Base-by-base conservation (phyloP, 306 rosid genomes). In the Cucurbita pepo region DNA sequence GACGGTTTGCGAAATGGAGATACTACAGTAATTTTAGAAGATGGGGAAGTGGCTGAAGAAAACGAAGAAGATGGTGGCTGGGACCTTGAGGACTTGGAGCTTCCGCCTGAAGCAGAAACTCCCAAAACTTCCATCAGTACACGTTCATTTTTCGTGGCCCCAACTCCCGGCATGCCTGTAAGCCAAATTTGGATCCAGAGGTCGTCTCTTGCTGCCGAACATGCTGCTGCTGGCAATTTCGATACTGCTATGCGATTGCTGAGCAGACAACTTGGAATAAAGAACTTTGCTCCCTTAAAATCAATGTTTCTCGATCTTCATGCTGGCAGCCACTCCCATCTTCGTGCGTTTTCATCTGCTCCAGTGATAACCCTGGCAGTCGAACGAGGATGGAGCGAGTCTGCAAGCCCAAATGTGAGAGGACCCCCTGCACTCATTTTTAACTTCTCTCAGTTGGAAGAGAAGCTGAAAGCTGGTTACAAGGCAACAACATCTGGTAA, bases 161-260 rank as follows among this genome's bases (percentile, higher is more conserved):
- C 97, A 55, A 86, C 95, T 57, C 89, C 88, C 79, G 97, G 97
- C 77, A 88, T 90, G 95, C 88, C 97, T 21, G 95, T 90, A 13
- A 87, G 82, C 82, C 95, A 92, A 82, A 90, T 92, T 74, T 92
- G 97, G 97, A 83, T 70, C 77, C 97, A 92, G 82, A 86, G 80
- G 51, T 90, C 97, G 51, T 90, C 96, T 65, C 92, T 92, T 76
- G 97, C 97, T 12, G 97, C 97, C 74, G 97, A 92, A 77, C 97
- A 92, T 81, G 96, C 85, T 4, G 97, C 97, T 51, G 97, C 93
- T 6, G 97, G 97, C 41, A 87, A 92, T 78, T 92, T 90, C 56
- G 97, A 92, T 54, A 88, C 97, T 43, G 97, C 96, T 30, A 92
- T 92, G 97, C 81, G 95, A 64, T 81, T 92, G 66, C 88, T 92